These are phyloP conservation scores for Termitomyces sp. DNA, from an alignment of 768 basidiomycete genomes.

Conservation along the genomic window DNA sequence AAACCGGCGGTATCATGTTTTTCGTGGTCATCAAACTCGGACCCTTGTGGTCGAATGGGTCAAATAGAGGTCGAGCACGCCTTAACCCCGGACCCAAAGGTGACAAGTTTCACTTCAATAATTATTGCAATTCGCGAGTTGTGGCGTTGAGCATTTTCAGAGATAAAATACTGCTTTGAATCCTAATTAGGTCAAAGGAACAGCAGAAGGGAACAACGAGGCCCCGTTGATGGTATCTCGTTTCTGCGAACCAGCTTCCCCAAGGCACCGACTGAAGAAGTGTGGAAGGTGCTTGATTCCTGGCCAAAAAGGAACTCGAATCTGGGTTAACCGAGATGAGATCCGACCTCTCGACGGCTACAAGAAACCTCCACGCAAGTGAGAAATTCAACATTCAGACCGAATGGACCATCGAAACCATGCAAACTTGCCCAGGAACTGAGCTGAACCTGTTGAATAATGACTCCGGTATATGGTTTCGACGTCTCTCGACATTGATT, in stretches of 20 bases:
- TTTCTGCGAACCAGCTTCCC: background rate
- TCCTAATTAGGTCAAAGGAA: background rate
- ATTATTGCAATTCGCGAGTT: conserved; percentile 1
- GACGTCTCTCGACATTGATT: background rate
- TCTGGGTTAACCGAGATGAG: conserved; percentile 3
- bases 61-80: background rate
- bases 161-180: background rate
- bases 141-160: conserved; percentile 6
- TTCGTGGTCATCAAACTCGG: background rate
- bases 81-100: background rate
- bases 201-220: background rate
- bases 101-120: background rate
- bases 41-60: background rate
- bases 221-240: background rate
- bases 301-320: conserved; percentile 5
- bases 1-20: conserved; percentile 9
- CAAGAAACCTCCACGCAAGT: background rate
- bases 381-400: background rate
- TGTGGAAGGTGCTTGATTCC: conserved; percentile 9
- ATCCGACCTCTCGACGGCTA: conserved; percentile 1
- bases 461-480: background rate
- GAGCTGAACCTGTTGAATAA: conserved; percentile 4
- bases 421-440: background rate
- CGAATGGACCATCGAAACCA: background rate
- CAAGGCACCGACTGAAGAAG: conserved; percentile 13